Conservation (phyloP, 345 rosid species). For the Aegle marmelos region DNA sequence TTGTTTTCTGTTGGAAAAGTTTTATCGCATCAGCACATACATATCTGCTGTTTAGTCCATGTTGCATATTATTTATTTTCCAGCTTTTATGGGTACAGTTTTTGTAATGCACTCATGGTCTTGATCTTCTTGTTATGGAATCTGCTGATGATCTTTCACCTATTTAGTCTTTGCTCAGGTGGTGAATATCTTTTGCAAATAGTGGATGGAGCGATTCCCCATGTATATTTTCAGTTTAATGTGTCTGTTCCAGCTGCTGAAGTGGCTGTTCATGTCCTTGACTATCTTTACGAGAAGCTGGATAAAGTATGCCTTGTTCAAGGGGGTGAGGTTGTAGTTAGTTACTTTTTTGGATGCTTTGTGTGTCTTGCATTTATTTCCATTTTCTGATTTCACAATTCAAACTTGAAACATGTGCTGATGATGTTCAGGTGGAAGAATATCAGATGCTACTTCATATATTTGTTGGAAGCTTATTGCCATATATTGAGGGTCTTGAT, state of each 20-base stretch:
- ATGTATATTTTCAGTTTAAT: constrained; percentile 43
- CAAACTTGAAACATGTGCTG: constrained; percentile 14
- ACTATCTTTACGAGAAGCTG: constrained; percentile 69
- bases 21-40: neutral
- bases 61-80: neutral
- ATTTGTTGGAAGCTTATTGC: constrained; percentile 74
- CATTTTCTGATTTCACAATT: constrained; percentile 10
- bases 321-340: constrained; percentile 87
- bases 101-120: neutral
- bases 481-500: constrained; percentile 72
- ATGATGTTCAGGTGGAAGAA: constrained; percentile 69
- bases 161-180: constrained; percentile 61
- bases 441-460: constrained; percentile 76
- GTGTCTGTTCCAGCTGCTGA: constrained; percentile 58
- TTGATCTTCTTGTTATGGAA: constrained; percentile 15
- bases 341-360: constrained; percentile 9
- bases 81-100: neutral
- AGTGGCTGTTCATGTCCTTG: constrained; percentile 64
- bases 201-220: constrained; percentile 70
- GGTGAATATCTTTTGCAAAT: constrained; percentile 68
- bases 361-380: constrained; percentile 12
- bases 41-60: neutral
- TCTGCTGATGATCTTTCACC: constrained; percentile 35
- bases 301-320: constrained; percentile 83
- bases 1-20: neutral